Base-by-base conservation (phyloP, 2,329 filamentous ascomycete genomes). In the Immersiporthe knoxdaviesiana region DNA sequence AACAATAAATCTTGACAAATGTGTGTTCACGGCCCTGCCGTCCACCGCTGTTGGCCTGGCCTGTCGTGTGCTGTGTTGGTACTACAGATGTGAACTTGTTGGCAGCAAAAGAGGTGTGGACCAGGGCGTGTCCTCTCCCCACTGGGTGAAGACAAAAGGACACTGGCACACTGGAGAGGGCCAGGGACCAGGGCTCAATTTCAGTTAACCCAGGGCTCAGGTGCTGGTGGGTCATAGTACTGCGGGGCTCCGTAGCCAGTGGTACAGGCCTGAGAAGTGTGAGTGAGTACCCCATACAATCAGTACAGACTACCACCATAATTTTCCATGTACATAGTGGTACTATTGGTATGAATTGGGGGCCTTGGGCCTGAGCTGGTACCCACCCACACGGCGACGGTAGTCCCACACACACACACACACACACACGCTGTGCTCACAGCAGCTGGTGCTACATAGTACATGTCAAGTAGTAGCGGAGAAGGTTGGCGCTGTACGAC, bases 121-220 rank as follows among this genome's bases (percentile, higher is more conserved):
- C 60, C 60, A 50, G 60, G n/a, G 60, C 24, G 16, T 63, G 37
- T 44, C 60, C 60, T 16, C 39, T 63, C 35, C 21, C 35, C 59
- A 61, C 35, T 30, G 59, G 59, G n/a, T 12, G 24, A 27, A 18
- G 14, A 63, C 60, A 63, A 63, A 47, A 63, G 60, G 60, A 27
- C 60, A 50, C 60, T 32, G 39, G n/a, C 16, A n/a, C 21, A 24
- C 16, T 24, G n/a, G 35, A 37, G 10, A 4, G 21, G 16, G 37
- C 18, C 30, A 11, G 35, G 35, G 35, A 35, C 35, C 35, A 39
- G 59, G 59, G n/a, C 35, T 21, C 59, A 41, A 24, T 24, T 24
- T 14, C 18, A 61, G n/a, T 10, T 4, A 52, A 54, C 56, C 56
- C 56, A 59, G 32, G 32, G 39, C 37, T 50, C 11, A 63, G 41